A percentile compares a stretch with the other conserved stretches of the same genome.
These are phyloP conservation scores for Penicillium crustosum DNA, from an alignment of 2,329 filamentous ascomycete species.

Conservation along the genomic window DNA sequence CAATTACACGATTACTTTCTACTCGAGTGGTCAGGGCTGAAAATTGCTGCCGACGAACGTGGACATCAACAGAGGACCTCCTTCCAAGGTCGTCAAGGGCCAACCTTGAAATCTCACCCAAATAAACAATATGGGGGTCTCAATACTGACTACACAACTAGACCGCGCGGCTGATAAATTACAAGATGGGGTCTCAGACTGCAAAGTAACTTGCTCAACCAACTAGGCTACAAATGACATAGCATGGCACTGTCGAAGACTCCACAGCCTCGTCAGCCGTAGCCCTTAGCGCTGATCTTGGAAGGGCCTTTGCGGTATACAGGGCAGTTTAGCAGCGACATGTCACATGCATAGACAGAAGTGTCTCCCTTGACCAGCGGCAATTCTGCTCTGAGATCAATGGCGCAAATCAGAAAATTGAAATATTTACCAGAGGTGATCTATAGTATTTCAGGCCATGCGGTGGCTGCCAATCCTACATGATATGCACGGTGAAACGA, in stretches of 20 bases:
- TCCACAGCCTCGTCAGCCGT: conserved; percentile 41
- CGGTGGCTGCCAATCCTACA: not conserved
- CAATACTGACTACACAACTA: conserved; percentile 46
- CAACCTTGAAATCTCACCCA: too few relatives aligned
- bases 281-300: conserved; percentile 12
- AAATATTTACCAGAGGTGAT: not conserved
- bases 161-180: conserved; percentile 42
- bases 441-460: not conserved
- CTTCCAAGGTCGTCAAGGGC: conserved; percentile 5
- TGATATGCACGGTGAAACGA: not conserved
- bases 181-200: conserved; percentile 18
- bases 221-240: not conserved
- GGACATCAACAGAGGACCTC: conserved; percentile 19
- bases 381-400: not conserved
- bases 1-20: not conserved
- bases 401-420: too few relatives aligned
- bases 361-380: not conserved
- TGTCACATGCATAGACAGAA: not conserved
- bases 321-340: not conserved
- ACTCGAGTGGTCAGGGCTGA: not conserved
- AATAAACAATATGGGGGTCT: not conserved
- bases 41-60: not conserved
- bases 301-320: too few relatives aligned
- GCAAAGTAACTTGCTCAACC: not conserved
- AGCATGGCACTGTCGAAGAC: conserved; percentile 16